Percentiles rank a stretch among this genome's conserved stretches.
Conservation (phyloP, 768 basidiomycete species). For the Lentinus brumalis region DNA sequence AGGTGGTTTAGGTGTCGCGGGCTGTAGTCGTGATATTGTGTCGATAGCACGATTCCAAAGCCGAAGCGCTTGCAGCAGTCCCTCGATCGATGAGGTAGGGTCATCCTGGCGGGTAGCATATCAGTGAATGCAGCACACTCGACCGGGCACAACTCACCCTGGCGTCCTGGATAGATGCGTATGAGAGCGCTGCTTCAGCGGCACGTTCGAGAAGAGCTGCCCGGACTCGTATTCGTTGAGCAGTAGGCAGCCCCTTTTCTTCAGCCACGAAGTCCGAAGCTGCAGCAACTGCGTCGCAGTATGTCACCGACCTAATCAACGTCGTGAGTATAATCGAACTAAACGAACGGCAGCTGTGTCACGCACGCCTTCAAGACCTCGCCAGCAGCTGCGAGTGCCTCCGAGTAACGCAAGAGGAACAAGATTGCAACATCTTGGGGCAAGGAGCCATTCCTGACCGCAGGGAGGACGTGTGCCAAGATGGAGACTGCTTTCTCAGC, state of each 20-base stretch:
- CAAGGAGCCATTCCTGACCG: slow-evolving; percentile 44
- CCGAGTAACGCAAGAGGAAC: slow-evolving; percentile 67
- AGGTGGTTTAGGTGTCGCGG: slow-evolving; percentile 30
- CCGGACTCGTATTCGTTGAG: slow-evolving; percentile 59
- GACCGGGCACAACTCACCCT: slow-evolving; percentile 46
- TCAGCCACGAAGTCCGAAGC: slow-evolving; percentile 42
- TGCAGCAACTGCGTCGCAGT: slow-evolving; percentile 59
- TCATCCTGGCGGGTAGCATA: slow-evolving; percentile 54
- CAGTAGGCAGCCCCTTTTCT: slow-evolving; percentile 52
- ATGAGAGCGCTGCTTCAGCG: slow-evolving; percentile 71
- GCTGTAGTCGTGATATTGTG: slow-evolving; percentile 59
- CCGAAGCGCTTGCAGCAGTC: slow-evolving; percentile 69
- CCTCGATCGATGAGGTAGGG: slow-evolving; percentile 53
- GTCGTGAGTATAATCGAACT: not conserved
- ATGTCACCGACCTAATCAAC: slow-evolving; percentile 46
- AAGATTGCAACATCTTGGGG: slow-evolving; percentile 55
- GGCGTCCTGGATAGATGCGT: slow-evolving; percentile 66
- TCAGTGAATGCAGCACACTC: slow-evolving; percentile 1
- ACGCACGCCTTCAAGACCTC: slow-evolving; percentile 61
- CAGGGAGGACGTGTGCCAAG: slow-evolving; percentile 56
- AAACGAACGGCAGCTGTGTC: not conserved
- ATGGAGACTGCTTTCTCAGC: slow-evolving; percentile 63
- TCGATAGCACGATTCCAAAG: slow-evolving; percentile 83
- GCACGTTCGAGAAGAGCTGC: slow-evolving; percentile 65
- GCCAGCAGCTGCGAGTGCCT: slow-evolving; percentile 61